Conservation (phyloP, 2,329 filamentous ascomycete genomes). For the Canariomyces notabilis region DNA sequence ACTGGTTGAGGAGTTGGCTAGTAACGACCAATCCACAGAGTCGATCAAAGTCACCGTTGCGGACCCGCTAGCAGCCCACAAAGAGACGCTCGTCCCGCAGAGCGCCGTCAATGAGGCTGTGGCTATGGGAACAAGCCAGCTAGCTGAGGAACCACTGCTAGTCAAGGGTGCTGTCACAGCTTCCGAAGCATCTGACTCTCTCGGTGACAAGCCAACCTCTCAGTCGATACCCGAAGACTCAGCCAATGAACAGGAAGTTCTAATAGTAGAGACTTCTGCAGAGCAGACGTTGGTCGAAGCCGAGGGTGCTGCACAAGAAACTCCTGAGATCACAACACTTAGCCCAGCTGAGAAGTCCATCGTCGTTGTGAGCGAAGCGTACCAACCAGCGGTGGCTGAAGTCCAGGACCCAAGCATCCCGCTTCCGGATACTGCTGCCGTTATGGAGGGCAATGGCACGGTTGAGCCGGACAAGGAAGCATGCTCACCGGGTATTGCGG, state of each 20-base stretch:
- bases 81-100: background rate
- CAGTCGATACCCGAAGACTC: background rate
- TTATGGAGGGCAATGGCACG: too few species aligned
- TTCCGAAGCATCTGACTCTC: background rate
- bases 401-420: too few species aligned
- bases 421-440: too few species aligned
- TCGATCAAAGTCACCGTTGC: background rate
- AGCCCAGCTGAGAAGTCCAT: background rate
- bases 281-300: background rate
- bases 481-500: too few species aligned
- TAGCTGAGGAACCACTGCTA: constrained; percentile 8
- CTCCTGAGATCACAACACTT: background rate
- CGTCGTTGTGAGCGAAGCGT: background rate
- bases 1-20: constrained; percentile 8
- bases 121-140: constrained; percentile 6
- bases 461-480: too few species aligned
- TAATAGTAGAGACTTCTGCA: background rate
- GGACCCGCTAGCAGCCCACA: background rate
- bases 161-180: background rate
- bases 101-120: constrained; percentile 3
- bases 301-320: too few species aligned
- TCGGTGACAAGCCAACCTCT: background rate
- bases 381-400: too few species aligned
- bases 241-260: background rate
- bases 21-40: constrained; percentile 5